A percentile compares a stretch with the other conserved stretches of the same genome.
phyloP scores from a whole-genome alignment of 371 early-diverging fungal species.

The Chytridiales sp. region DNA sequence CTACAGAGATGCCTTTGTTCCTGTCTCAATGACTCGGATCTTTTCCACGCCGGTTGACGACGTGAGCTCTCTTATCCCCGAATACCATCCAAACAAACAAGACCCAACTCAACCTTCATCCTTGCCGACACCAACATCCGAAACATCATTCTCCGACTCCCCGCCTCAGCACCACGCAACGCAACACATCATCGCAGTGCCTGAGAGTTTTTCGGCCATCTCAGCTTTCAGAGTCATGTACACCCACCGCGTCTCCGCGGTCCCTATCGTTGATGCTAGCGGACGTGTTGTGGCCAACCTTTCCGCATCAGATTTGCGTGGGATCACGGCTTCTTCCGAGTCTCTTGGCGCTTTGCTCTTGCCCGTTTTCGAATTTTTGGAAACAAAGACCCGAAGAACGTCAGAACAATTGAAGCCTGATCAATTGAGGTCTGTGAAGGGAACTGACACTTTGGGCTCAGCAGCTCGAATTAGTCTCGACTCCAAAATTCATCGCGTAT shows the following conservation, averaged over 20 bases:
- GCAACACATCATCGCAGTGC: constrained; percentile 33
- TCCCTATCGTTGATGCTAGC: constrained; percentile 36
- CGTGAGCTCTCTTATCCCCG: constrained; percentile 2
- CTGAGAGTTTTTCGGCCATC: constrained; percentile 31
- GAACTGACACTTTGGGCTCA: constrained; percentile 11
- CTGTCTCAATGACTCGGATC: constrained; percentile 5
- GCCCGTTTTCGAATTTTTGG: constrained; percentile 44
- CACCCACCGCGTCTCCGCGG: constrained; percentile 37
- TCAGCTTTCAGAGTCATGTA: constrained; percentile 38
- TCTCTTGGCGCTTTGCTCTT: constrained; percentile 32
- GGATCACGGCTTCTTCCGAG: constrained; percentile 31
- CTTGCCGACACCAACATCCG: constrained; percentile 2
- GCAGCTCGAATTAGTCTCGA: constrained; percentile 28
- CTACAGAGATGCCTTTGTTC: constrained; percentile 13
- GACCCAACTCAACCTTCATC: constrained; percentile 5
- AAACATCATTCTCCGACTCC: neutral
- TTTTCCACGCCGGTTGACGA: constrained; percentile 16
- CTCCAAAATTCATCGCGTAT: constrained; percentile 40
- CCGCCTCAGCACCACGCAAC: neutral
- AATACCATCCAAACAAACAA: neutral
- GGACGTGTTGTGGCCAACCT: constrained; percentile 43
- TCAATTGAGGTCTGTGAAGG: constrained; percentile 32
- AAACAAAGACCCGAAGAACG: constrained; percentile 19
- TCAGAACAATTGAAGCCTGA: constrained; percentile 27
- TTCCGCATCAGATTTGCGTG: constrained; percentile 46